These are phyloP conservation scores for Hippophae tibetana DNA, from an alignment of 306 rosid genomes.

Conservation along the genomic window DNA sequence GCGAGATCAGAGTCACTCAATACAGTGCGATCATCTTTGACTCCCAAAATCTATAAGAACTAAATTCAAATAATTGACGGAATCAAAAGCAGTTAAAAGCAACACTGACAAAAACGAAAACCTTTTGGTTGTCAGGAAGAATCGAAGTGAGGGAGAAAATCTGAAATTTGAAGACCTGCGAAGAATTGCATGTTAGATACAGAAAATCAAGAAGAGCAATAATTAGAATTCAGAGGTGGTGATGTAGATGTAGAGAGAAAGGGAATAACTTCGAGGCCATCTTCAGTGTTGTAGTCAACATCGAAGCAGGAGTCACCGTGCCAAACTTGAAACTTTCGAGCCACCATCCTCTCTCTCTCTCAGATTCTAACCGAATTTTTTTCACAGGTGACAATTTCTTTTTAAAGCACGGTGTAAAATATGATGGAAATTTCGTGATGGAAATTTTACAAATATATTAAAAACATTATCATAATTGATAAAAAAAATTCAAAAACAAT, in stretches of 20 bases:
- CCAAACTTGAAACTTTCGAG: slow-evolving; percentile 43
- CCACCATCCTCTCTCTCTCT: slow-evolving; percentile 32
- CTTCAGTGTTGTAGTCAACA: slow-evolving; percentile 57
- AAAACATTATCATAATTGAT: no score
- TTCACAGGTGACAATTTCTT: no score
- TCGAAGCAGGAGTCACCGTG: slow-evolving; percentile 39
- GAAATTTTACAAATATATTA: no score
- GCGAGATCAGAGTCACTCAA: slow-evolving; percentile 52
- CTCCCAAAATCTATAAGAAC: slow-evolving; percentile 35
- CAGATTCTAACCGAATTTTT: not conserved
- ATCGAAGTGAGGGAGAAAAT: slow-evolving; percentile 64
- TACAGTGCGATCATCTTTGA: slow-evolving; percentile 30
- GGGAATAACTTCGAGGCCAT: slow-evolving; percentile 51
- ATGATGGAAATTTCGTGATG: no score
- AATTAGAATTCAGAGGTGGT: not conserved
- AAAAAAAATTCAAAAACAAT: no score
- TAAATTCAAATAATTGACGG: no score
- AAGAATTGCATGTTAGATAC: not conserved
- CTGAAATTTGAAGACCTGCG: slow-evolving; percentile 61
- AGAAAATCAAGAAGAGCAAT: not conserved
- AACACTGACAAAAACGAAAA: not conserved
- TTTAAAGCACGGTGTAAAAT: no score
- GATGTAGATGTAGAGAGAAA: slow-evolving; percentile 4
- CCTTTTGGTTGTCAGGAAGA: slow-evolving; percentile 66
- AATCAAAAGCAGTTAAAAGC: no score